phyloP scores from a whole-genome alignment of 305 asterid genomes.

The Stenogyne calaminthoides region DNA sequence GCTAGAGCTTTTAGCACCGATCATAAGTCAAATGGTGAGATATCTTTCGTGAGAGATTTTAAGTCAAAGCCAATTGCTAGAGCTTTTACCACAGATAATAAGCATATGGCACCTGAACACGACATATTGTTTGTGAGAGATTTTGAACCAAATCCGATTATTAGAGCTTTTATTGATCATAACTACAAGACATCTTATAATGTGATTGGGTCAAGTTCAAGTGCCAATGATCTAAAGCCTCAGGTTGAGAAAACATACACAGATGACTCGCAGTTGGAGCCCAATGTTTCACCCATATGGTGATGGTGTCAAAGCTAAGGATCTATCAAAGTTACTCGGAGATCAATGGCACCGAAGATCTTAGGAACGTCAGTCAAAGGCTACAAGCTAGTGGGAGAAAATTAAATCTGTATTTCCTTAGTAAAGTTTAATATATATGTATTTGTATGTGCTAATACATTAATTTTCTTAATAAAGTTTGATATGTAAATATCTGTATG shows the following conservation, averaged over 20 bases:
- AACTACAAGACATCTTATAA: background rate
- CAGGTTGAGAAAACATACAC: background rate
- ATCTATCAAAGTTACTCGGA: too few relatives aligned
- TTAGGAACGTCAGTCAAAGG: background rate
- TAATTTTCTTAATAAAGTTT: too few relatives aligned
- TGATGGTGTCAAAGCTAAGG: background rate
- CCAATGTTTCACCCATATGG: background rate
- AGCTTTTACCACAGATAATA: background rate
- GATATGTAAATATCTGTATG: too few relatives aligned
- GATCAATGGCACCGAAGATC: too few relatives aligned
- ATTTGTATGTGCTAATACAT: background rate
- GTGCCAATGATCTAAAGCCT: too few relatives aligned
- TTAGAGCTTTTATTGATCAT: too few relatives aligned
- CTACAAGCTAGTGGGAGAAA: background rate
- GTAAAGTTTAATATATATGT: background rate
- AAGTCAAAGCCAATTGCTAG: too few relatives aligned
- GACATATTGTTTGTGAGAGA: too few relatives aligned
- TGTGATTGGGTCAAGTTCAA: too few relatives aligned
- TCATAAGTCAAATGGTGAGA: background rate
- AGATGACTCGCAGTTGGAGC: background rate
- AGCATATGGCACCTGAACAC: background rate
- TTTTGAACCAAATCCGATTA: conserved; percentile 4
- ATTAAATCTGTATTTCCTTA: background rate
- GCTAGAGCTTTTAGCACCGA: background rate
- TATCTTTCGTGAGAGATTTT: background rate